phyloP scores from a whole-genome alignment of 306 rosid genomes.

The Pyrus communis region DNA sequence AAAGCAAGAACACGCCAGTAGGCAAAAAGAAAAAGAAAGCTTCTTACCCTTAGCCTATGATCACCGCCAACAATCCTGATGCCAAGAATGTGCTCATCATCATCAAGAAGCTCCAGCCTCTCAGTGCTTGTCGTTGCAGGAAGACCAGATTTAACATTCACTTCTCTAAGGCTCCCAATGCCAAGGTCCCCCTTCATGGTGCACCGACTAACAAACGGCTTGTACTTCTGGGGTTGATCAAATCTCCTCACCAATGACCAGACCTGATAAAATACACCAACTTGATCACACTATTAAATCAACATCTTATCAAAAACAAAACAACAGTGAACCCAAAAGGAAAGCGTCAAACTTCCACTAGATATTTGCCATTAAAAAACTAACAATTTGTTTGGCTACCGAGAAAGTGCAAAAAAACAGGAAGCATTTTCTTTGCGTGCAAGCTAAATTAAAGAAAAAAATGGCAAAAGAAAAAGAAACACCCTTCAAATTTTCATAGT shows the following conservation, averaged over 20 bases:
- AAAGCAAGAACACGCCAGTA: background rate
- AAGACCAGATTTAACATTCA: constrained; percentile 92
- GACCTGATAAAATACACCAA: constrained; percentile 43
- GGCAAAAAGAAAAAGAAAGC: background rate
- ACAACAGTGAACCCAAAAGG: background rate
- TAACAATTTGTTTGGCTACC: background rate
- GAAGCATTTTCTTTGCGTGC: background rate
- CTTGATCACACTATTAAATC: background rate
- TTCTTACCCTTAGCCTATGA: constrained; percentile 72
- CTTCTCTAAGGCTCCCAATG: constrained; percentile 88
- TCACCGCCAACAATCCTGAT: constrained; percentile 82
- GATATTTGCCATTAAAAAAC: background rate
- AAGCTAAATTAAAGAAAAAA: background rate
- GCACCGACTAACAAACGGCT: constrained; percentile 87
- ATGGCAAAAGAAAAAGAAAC: background rate
- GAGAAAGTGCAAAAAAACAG: background rate
- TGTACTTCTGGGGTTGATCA: constrained; percentile 87
- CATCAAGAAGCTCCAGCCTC: constrained; percentile 82
- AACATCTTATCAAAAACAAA: background rate
- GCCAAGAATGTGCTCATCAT: constrained; percentile 80
- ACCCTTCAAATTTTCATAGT: background rate
- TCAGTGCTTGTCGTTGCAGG: constrained; percentile 94
- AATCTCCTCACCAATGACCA: constrained; percentile 97
- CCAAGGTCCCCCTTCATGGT: constrained; percentile 73
- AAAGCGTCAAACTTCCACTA: background rate